Evolutionary conservation across 208 protist genomes (phyloP), one percentile per base, ranked within the genome.

Genomic region (Crithidia sp.): DNA sequence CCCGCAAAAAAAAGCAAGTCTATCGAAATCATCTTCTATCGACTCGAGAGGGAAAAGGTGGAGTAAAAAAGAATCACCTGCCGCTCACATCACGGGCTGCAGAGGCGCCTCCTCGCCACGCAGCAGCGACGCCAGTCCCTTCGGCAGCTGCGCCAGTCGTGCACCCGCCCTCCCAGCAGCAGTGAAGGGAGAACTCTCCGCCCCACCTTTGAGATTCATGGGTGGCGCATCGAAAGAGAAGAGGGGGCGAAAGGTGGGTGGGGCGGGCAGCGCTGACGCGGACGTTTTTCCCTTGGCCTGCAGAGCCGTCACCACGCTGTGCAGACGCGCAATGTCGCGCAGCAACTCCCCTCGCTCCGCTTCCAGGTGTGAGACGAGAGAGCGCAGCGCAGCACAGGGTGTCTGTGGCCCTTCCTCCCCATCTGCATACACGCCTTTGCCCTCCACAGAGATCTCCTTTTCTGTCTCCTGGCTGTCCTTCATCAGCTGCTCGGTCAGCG

Each of bases 401-500:
- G 17, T 14, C 0, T 49, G 45, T 14, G 2, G 3, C 16, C 5
- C 36, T 12, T 45, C 64, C 55, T 28, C 19, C 52, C 4, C 40
- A 47, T 17, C 40, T 10, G 8, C 5, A 41, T 10, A 6, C 16
- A 5, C 17, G 13, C 57, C 57, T 36, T 19, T 7, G 10, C 28
- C 17, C 5, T 10, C 36, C 13, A 8, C 59, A 6, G 10, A 7
- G 36, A 8, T 54, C 60, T 61, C 40, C 13, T 61, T 39, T 60
- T 17, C 8, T 39, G 50, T 40, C 16, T 70, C 47, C 43, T 36
- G 36, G 12, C 69, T 47, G 59, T 74, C 69, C 56, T 75, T 56
- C 57, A 83, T 67, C 28, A 90, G 79, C 60, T 72, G 62, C 54
- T 73, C 74, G 0, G 90, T 91, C n/a, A 86, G 47, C 14, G 54